Evolutionary conservation across 768 basidiomycete genomes (phyloP), one percentile per base, ranked within the genome.

Genomic region (Stropharia rugosoannulata): DNA sequence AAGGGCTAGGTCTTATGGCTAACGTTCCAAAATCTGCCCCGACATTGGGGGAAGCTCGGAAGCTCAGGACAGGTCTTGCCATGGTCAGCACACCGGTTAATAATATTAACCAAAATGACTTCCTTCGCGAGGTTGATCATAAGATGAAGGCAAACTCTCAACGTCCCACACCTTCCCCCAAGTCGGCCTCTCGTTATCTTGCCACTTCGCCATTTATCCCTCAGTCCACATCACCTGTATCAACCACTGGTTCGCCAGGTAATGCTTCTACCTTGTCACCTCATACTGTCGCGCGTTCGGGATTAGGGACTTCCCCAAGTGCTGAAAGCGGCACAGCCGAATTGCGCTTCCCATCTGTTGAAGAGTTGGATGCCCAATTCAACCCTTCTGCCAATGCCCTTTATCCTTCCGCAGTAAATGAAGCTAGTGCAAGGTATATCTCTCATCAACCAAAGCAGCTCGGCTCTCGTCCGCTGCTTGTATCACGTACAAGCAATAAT

Each of bases 331-430:
- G 79, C 19, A 73, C 80, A 41, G 80, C 77, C 15, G 93, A 95
- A 68, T 79, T 84, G 29, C 80, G 91, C 50, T 97, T 91, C 68
- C 95, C 95, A 0, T 90, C 95, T 0, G 73, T 97, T 40, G 95
- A 96, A 66, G 89, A 90, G 56, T 74, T 95, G 5, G 88, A 93
- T 68, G 80, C 83, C 2, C 64, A 62, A 35, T 70, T 70, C 49
- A 59, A n/a, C 13, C 61, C 39, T 40, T 51, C 58, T n/a, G 39
- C 58, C 1, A 61, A 64, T 47, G 59, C 65, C 5, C 40, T 70
- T 5, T 70, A 68, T 56, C 67, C 64, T 15, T 59, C 63, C 6
- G 55, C 56, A 36, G 59, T 68, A 39, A 57, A 51, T 41, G 63
- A 61, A 15, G 59, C 62, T 40, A 59, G 54, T 19, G 27, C 48